Percentiles rank a stretch among this genome's conserved stretches.
Conservation (phyloP, 169 alveolate species). For the Perkinsus olseni region DNA sequence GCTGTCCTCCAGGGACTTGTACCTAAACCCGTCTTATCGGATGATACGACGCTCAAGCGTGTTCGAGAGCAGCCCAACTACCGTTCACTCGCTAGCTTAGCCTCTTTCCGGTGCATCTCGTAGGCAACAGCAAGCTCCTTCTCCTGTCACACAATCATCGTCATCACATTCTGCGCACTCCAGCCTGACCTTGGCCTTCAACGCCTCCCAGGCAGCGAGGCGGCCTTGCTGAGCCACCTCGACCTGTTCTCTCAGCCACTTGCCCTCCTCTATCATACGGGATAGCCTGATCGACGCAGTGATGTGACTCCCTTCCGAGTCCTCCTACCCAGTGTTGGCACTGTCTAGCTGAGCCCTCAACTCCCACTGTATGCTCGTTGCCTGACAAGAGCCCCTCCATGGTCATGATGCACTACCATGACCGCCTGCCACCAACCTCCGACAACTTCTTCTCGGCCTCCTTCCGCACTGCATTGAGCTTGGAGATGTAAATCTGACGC, state of each 20-base stretch:
- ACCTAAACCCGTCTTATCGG: no score
- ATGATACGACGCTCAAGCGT: no score
- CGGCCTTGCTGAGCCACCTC: not conserved
- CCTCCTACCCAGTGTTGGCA: not conserved
- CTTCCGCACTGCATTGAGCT: not conserved
- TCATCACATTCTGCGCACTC: not conserved
- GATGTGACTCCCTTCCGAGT: not conserved
- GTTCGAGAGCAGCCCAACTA: not conserved
- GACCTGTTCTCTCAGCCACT: not conserved
- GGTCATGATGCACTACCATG: not conserved
- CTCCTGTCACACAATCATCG: not conserved
- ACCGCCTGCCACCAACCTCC: not conserved
- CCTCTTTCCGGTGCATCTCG: not conserved
- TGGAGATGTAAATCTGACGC: not conserved
- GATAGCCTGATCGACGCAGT: not conserved
- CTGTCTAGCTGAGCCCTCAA: not conserved
- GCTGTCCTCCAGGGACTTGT: not conserved
- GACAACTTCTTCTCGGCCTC: not conserved
- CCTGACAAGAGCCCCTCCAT: not conserved
- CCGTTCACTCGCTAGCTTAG: not conserved
- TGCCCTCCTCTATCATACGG: not conserved
- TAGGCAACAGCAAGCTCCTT: not conserved
- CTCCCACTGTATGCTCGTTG: not conserved
- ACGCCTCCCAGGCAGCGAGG: not conserved
- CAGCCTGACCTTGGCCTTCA: not conserved